Evolutionary conservation across 768 basidiomycete genomes (phyloP).

Genomic region (Hericium rajendrae): DNA sequence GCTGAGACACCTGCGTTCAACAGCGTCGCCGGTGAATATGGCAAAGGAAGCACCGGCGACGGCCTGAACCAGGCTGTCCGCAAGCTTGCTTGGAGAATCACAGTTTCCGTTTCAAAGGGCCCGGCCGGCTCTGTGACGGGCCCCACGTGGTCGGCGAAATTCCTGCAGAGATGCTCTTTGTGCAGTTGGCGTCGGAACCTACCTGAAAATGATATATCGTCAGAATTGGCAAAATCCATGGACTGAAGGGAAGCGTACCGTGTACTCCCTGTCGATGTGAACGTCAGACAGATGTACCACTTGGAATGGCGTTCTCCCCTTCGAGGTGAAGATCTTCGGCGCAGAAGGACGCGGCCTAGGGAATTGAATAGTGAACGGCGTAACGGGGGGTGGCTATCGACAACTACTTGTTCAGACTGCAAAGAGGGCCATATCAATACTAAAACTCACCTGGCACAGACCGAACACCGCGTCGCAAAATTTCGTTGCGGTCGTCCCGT

Average conservation of each 20-base stretch:
- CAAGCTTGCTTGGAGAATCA: not conserved
- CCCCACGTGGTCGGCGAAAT: not conserved
- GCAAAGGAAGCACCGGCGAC: slow-evolving; percentile 29
- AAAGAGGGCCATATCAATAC: too few species aligned
- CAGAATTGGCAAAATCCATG: not conserved
- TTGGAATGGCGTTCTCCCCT: not conserved
- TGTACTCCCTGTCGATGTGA: slow-evolving; percentile 1
- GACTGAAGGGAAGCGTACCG: not conserved
- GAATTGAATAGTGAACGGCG: not conserved
- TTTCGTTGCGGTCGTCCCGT: not conserved
- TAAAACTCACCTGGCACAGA: not conserved
- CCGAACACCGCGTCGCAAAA: slow-evolving; percentile 3
- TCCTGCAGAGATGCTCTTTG: slow-evolving; percentile 1
- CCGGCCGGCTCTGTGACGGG: not conserved
- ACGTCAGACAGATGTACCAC: slow-evolving; percentile 2
- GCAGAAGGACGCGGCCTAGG: not conserved
- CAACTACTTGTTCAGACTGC: too few species aligned
- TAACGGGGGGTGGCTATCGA: not conserved
- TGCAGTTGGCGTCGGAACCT: slow-evolving; percentile 1
- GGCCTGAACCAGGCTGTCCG: not conserved
- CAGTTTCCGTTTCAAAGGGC: not conserved
- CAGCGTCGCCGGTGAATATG: slow-evolving; percentile 58
- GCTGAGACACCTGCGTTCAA: slow-evolving; percentile 34
- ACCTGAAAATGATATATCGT: not conserved
- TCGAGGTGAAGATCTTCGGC: not conserved